Evolutionary conservation across 108 stramenopile genomes (phyloP), one percentile per base, ranked within the genome.

Genomic region (Skeletonema potamos): DNA sequence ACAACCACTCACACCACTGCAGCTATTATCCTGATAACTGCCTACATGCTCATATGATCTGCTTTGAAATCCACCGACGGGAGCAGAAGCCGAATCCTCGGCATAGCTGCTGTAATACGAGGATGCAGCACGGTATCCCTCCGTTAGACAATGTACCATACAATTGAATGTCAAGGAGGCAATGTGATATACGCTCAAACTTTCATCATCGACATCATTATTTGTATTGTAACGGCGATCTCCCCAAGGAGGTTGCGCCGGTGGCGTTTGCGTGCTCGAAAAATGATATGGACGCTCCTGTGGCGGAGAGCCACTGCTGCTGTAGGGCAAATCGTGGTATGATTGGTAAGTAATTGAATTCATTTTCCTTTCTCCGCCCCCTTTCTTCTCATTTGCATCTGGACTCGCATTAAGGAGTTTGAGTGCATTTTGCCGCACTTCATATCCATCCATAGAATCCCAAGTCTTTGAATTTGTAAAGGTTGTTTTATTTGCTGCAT

Each of bases 121-220:
- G 10, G 73, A 74, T 48, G 73, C 73, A 18, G 73, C 73, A 20
- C 73, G 73, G 60, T 74, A 74, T 46, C 73, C 73, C 32, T 74
- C 73, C 28, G 73, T 74, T 24, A 74, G 32, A 60, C 73, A 74
- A 34, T 74, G 64, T 5, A 64, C 58, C 18, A 74, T 60, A 36
- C 73, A 74, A 51, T 34, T 59, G 9, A 74, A 66, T 24, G 73
- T 57, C 73, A 74, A 43, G 28, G 73, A 66, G n/a, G 64, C 73
- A 6, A 74, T 32, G n/a, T 74, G 41, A 1, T 39, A 60, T 9
- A 74, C 33, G 30, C 58, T 66, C 64, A 74, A 66, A 27, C 18
- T 27, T 17, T 51, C 64, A 17, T 59, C 58, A 39, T 18, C 41
- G 1, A 3, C 39, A 41, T 10, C 15, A 15, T 41, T 15, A 41